Conservation (phyloP, 2,329 filamentous ascomycete genomes). For the Hirsutella thompsonii region DNA sequence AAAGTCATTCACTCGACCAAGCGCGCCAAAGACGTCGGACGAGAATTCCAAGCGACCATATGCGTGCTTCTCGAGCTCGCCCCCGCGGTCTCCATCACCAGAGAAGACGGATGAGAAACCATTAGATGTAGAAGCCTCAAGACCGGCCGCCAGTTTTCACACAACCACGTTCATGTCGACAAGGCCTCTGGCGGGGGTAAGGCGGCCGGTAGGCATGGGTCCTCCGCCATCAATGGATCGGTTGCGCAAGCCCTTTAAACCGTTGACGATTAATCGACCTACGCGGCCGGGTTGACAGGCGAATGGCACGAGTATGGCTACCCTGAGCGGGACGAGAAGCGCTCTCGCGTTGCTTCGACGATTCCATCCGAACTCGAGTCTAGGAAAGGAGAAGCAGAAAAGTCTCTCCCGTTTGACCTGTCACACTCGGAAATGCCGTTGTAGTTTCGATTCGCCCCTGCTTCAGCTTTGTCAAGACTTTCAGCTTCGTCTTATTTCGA, state of each 20-base stretch:
- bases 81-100: conserved; percentile 19
- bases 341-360: too few relatives aligned
- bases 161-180: conserved; percentile 33
- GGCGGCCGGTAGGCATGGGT: conserved; percentile 30
- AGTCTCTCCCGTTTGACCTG: too few relatives aligned
- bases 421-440: too few relatives aligned
- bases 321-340: too few relatives aligned
- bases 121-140: conserved; percentile 14
- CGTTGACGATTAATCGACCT: conserved; percentile 36
- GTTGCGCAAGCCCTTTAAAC: conserved; percentile 43
- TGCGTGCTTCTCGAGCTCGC: conserved; percentile 45
- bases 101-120: conserved; percentile 10
- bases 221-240: conserved; percentile 35
- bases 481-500: too few relatives aligned
- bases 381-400: too few relatives aligned
- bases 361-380: too few relatives aligned
- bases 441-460: too few relatives aligned
- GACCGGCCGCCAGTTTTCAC: conserved; percentile 33
- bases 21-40: conserved; percentile 10
- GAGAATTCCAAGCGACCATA: conserved; percentile 31
- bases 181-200: conserved; percentile 23
- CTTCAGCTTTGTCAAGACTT: too few relatives aligned
- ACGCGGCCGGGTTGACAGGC: conserved; percentile 9
- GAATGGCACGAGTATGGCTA: too few relatives aligned
- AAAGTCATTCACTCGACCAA: conserved; percentile 22